Percentiles rank a stretch among this genome's conserved stretches.
Evolutionary conservation across 169 alveolate species (phyloP).

Genomic region (Eimeria sp.): DNA sequence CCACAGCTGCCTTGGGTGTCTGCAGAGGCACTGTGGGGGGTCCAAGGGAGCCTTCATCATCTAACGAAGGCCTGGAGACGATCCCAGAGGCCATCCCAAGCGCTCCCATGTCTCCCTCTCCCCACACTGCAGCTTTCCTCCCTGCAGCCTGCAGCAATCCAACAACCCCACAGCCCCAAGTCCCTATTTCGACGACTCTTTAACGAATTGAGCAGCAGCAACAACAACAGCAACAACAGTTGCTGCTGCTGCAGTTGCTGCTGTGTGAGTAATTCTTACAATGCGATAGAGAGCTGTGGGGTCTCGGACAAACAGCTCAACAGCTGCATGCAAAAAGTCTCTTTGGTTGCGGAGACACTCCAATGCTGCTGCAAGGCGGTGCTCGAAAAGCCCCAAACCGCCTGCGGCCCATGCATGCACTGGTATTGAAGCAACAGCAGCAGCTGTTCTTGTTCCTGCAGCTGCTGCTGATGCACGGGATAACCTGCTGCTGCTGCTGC

Average conservation of each 20-base stretch:
- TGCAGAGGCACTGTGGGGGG: not conserved
- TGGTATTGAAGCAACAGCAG: not conserved
- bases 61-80: no score
- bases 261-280: no score
- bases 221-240: no score
- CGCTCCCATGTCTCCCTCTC: not conserved
- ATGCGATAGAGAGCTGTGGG: not conserved
- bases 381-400: not conserved
- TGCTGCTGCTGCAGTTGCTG: not conserved
- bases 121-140: not conserved
- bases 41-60: not conserved
- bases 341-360: not conserved
- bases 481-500: not conserved
- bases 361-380: slow-evolving; percentile 1
- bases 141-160: not conserved
- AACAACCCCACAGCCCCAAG: not conserved
- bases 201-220: no score
- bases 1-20: no score
- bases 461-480: not conserved
- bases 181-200: no score
- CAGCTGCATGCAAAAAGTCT: not conserved
- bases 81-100: no score
- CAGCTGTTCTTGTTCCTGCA: not conserved
- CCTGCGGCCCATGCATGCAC: slow-evolving; percentile 33
- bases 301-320: slow-evolving; percentile 12